Conservation (phyloP, 441 rosid species). For the Jatropha multifida region DNA sequence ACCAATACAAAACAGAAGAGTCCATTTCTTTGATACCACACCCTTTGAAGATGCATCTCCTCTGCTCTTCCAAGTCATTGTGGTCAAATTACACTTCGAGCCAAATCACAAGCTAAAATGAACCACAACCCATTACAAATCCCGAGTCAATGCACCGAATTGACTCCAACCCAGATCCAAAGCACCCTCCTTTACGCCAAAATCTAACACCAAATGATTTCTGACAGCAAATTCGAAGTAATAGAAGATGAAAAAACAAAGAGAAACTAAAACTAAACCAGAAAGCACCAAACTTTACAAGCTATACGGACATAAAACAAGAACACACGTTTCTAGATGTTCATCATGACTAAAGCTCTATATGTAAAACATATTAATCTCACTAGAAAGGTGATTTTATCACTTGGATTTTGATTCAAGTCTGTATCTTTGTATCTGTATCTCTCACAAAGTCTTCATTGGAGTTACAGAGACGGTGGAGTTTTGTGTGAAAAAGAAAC, state of each 20-base stretch:
- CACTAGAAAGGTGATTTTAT: background rate
- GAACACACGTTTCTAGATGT: slow-evolving; percentile 9
- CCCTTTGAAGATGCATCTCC: slow-evolving; percentile 61
- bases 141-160: slow-evolving; percentile 40
- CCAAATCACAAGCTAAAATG: slow-evolving; percentile 30
- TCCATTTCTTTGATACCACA: slow-evolving; percentile 69
- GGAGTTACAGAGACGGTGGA: slow-evolving; percentile 19
- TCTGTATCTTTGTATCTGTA: background rate
- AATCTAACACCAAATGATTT: slow-evolving; percentile 12
- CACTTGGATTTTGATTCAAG: slow-evolving; percentile 17
- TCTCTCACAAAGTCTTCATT: slow-evolving; percentile 10
- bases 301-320: background rate
- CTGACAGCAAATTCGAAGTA: slow-evolving; percentile 8
- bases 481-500: background rate
- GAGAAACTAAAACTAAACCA: background rate
- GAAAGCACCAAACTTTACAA: background rate
- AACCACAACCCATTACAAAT: slow-evolving; percentile 40
- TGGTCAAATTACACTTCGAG: slow-evolving; percentile 14
- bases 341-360: background rate
- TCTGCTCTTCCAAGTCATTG: slow-evolving; percentile 74
- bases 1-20: slow-evolving; percentile 68
- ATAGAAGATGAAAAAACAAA: background rate
- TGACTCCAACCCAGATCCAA: slow-evolving; percentile 50
- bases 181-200: slow-evolving; percentile 17
- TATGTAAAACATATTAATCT: slow-evolving; percentile 7